A percentile compares a stretch with the other conserved stretches of the same genome.
Conservation (phyloP, 148 eudicot species). For the Rhododendron ferrugineum region DNA sequence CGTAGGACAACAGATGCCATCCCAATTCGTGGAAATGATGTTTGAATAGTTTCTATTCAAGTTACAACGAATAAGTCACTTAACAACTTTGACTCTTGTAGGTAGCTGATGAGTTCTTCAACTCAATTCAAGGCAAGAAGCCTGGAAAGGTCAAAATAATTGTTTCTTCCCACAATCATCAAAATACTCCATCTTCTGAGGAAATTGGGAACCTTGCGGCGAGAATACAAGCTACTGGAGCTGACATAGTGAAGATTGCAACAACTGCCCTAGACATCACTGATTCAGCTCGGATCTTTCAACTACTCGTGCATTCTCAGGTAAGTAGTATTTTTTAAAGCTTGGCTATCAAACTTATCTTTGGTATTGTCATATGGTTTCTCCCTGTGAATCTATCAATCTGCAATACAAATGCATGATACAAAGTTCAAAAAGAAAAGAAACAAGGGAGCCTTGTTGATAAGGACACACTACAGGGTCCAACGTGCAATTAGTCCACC, state of each 20-base stretch:
- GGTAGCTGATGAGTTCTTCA: conserved; percentile 63
- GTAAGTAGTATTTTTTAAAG: conserved; percentile 21
- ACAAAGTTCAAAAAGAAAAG: too few relatives aligned
- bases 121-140: conserved; percentile 36
- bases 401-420: too few relatives aligned
- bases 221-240: conserved; percentile 73
- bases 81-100: not conserved
- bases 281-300: conserved; percentile 71
- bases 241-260: conserved; percentile 79
- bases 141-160: conserved; percentile 54
- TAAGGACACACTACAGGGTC: too few relatives aligned
- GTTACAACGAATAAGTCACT: not conserved
- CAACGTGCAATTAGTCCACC: too few relatives aligned
- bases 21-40: not conserved
- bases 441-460: too few relatives aligned
- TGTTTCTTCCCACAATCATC: conserved; percentile 80
- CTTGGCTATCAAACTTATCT: not conserved
- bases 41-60: not conserved
- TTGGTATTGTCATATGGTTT: not conserved
- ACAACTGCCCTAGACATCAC: conserved; percentile 76
- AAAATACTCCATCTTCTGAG: conserved; percentile 61
- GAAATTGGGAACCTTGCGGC: conserved; percentile 69
- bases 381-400: not conserved
- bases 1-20: not conserved
- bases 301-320: conserved; percentile 63